Evolutionary conservation across 805 yeast genomes (phyloP), one percentile per base, ranked within the genome.

Genomic region (Sporopachydermia quercuum): DNA sequence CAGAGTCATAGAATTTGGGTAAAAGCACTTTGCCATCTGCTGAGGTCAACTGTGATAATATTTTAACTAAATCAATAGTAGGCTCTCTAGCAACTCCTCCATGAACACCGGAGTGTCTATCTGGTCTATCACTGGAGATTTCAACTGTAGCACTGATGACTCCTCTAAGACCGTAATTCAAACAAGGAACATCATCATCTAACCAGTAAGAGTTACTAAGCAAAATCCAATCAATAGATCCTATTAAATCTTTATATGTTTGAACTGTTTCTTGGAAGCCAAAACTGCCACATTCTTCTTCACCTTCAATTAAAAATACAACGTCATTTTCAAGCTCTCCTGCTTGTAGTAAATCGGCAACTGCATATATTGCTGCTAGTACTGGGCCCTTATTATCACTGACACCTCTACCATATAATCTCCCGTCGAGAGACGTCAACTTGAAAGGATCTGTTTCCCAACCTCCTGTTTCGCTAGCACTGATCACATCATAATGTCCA

Each of bases 311-410:
- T 13, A 89, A 52, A 49, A 91, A 87, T 0, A 81, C 75, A 3
- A 89, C 78, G 54, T 89, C 95, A 37, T 78, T 68, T 4, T 65
- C 62, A 15, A 91, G 65, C 36, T 70, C 57, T 0, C 66, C 60
- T 6, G 61, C 57, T 18, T 70, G 70, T 40, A 61, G 61, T 11
- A 85, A 58, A 40, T 81, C 84, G 0, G 91, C 87, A 15, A 81
- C 94, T 0, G 95, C 84, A 58, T 76, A 86, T 2, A 89, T 68
- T 0, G 96, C 78, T 2, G 96, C 94, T 8, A 86, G 59, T 5
- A 81, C 62, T 0, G 98, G 98, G 0, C 98, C 98, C 55, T 89
- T 89, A 56, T 89, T 91, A 53, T 89, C 98, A 37, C 91, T 76
- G 0, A 80, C 91, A 42, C 98, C 98, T 53, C 98, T 70, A 1